A percentile compares a stretch with the other conserved stretches of the same genome.
These are phyloP conservation scores for Sugiyamaella grinbergsii DNA, from an alignment of 1,139 yeast genomes.

Conservation along the genomic window DNA sequence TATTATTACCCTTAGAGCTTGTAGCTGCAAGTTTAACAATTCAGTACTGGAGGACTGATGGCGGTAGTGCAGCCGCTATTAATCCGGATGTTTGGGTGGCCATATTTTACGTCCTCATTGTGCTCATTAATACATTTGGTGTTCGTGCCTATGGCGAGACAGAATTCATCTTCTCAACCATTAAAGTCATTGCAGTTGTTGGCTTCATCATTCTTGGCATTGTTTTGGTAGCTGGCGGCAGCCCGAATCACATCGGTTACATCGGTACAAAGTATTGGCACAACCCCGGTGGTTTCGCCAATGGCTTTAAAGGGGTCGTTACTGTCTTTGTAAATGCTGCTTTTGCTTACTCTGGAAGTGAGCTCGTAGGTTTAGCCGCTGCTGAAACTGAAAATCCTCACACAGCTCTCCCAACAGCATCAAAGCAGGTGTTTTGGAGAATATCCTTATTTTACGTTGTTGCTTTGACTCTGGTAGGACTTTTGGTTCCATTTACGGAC, in stretches of 20 bases:
- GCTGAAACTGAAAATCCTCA: slow-evolving; percentile 59
- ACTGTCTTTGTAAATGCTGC: slow-evolving; percentile 84
- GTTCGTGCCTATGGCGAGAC: slow-evolving; percentile 79
- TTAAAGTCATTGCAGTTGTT: slow-evolving; percentile 62
- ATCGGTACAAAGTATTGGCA: slow-evolving; percentile 64
- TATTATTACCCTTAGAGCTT: slow-evolving; percentile 69
- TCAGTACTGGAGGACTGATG: slow-evolving; percentile 60
- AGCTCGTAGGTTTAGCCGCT: slow-evolving; percentile 77
- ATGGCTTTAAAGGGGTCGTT: slow-evolving; percentile 79
- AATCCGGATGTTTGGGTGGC: slow-evolving; percentile 69
- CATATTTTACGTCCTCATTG: slow-evolving; percentile 59
- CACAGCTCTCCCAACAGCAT: slow-evolving; percentile 70
- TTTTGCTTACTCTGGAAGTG: slow-evolving; percentile 84
- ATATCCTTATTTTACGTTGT: slow-evolving; percentile 64
- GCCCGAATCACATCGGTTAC: slow-evolving; percentile 61
- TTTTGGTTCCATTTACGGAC: slow-evolving; percentile 67
- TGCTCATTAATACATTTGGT: slow-evolving; percentile 65
- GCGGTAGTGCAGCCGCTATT: slow-evolving; percentile 53
- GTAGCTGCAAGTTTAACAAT: slow-evolving; percentile 74
- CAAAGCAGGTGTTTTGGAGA: slow-evolving; percentile 74
- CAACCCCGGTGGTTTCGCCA: slow-evolving; percentile 57
- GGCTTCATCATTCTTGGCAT: slow-evolving; percentile 70
- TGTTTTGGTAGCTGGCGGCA: slow-evolving; percentile 67
- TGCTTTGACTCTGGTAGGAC: slow-evolving; percentile 62
- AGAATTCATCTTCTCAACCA: slow-evolving; percentile 62